A percentile compares a stretch with the other conserved stretches of the same genome.
Conservation (phyloP, 345 rosid species). For the Adansonia digitata region DNA sequence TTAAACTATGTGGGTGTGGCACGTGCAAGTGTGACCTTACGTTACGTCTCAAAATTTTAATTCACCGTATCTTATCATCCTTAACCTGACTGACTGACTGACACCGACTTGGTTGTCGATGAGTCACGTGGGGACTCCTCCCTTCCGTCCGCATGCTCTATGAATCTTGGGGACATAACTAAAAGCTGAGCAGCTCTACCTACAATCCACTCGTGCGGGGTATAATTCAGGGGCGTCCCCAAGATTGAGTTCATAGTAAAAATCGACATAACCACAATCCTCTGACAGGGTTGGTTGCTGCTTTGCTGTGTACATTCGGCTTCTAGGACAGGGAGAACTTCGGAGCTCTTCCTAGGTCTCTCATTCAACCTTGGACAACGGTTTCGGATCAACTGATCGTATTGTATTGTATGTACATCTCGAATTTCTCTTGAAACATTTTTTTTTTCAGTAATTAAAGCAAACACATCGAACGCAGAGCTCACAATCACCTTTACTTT, state of each 20-base stretch:
- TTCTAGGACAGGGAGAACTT: neutral
- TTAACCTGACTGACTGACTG: neutral
- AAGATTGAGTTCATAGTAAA: neutral
- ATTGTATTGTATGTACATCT: neutral
- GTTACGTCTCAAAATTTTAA: neutral
- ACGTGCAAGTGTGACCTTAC: neutral
- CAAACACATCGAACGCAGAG: neutral
- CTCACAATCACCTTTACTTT: neutral
- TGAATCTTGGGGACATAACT: neutral
- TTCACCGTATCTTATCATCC: neutral
- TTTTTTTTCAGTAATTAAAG: neutral
- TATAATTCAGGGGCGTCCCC: no score
- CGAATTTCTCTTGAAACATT: neutral
- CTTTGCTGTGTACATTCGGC: no score
- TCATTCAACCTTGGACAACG: neutral
- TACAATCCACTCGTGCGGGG: neutral
- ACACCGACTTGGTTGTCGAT: neutral
- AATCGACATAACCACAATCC: no score
- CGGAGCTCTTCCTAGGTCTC: neutral
- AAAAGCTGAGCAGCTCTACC: neutral
- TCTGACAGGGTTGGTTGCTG: no score
- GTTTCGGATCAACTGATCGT: neutral
- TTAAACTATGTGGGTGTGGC: neutral
- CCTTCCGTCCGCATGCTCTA: neutral
- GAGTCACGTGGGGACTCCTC: neutral